Base-by-base conservation (phyloP, 2,329 filamentous ascomycete species). In the Venturiaceae sp. region DNA sequence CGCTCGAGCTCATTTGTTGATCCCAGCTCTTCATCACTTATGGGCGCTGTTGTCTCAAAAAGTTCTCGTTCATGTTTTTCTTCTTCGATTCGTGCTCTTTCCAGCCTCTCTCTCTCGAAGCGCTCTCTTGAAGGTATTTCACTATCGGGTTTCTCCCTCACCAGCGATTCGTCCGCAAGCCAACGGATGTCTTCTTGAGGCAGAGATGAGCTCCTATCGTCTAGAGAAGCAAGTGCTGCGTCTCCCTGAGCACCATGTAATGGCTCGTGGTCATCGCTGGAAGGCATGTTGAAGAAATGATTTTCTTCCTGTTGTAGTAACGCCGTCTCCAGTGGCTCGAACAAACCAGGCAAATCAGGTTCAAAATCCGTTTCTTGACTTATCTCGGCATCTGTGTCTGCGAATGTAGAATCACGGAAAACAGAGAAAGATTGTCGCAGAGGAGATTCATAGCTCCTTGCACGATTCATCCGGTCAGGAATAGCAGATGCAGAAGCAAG, bases 401-500 rank as follows among this genome's bases (percentile, higher is more conserved):
- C 44, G 30, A 50, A 50, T 3, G 44, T 50, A n/a, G 44, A 13
- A n/a, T 53, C 52, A 23, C 52, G 30, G 34, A 53, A 53, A 11
- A 53, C 52, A 23, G 44, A 50, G 26, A 50, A 50, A 23, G 52
- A 53, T 13, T 37, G 52, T 30, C 52, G 34, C 30, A 53, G 52
- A 28, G 52, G 52, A 13, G 52, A 53, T 53, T 34, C 32, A 36
- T 37, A 34, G 23, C 52, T 37, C 32, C 34, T 21, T 13, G 23
- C 34, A 26, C 34, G 52, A 23, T 11, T 34, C 34, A 28, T 36
- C 19, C 14, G 32, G 14, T 53, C 13, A 53, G 19, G n/a, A 53
- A 26, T 9, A 9, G n/a, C 52, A 3, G 32, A 37, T 28, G 52
- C 52, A 26, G 28, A 39, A 11, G 36, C 11, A 39, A 11, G n/a